These are phyloP conservation scores for Trichopus zeylanicus DNA, from an alignment of 116 monocot species.

Conservation along the genomic window DNA sequence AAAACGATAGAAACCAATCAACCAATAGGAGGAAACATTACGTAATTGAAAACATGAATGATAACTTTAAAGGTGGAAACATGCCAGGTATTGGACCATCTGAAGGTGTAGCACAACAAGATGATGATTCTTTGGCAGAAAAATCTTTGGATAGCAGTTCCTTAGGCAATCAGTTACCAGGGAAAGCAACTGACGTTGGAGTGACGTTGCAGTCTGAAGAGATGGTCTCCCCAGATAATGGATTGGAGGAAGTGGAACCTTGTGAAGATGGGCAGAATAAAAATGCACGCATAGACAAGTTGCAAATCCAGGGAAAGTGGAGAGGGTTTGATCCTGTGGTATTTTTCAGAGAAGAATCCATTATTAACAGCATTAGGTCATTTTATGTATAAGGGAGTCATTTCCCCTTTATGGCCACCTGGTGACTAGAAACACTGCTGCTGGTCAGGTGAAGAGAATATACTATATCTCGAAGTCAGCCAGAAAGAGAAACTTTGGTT, in stretches of 20 bases:
- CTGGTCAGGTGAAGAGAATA: no score
- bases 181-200: slow-evolving; percentile 6
- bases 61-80: slow-evolving; percentile 9
- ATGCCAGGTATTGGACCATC: slow-evolving; percentile 7
- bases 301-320: slow-evolving; percentile 74
- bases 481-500: no score
- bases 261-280: slow-evolving; percentile 21
- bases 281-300: slow-evolving; percentile 27
- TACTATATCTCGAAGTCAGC: no score
- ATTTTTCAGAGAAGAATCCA: slow-evolving; percentile 60
- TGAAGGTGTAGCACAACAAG: slow-evolving; percentile 14
- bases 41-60: slow-evolving; percentile 2
- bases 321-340: slow-evolving; percentile 95
- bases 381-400: slow-evolving; percentile 69
- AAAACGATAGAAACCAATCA: slow-evolving; percentile 15
- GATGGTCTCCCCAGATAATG: slow-evolving; percentile 9
- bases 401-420: slow-evolving; percentile 77
- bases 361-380: slow-evolving; percentile 55
- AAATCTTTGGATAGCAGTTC: slow-evolving; percentile 7
- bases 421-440: slow-evolving; percentile 75
- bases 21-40: slow-evolving; percentile 6
- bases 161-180: slow-evolving; percentile 6
- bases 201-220: neutral
- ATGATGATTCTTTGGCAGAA: slow-evolving; percentile 9
- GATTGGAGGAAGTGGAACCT: slow-evolving; percentile 7